Conservation (phyloP, 192 early-diverging fungal genomes). For the Umbelopsis ramanniana region DNA sequence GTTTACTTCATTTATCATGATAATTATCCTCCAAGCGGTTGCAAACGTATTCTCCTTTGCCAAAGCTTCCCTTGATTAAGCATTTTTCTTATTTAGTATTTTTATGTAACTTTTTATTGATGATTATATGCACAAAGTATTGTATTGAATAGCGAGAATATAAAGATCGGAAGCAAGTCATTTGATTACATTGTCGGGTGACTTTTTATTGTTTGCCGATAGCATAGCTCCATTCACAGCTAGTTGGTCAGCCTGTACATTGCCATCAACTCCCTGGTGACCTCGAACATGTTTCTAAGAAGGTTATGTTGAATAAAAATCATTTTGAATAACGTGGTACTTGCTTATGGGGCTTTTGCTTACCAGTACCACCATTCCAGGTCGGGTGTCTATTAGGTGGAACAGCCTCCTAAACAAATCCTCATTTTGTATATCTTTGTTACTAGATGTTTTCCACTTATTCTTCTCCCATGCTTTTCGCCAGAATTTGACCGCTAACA, state of each 20-base stretch:
- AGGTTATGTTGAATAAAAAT: conserved; percentile 25
- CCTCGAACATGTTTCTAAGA: conserved; percentile 64
- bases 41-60: conserved; percentile 8
- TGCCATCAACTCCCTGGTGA: conserved; percentile 73
- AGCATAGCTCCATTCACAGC: conserved; percentile 70
- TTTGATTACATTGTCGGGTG: neutral
- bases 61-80: neutral
- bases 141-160: neutral
- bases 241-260: conserved; percentile 80
- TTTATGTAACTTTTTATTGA: neutral
- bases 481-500: conserved; percentile 68
- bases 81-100: neutral
- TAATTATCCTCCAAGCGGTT: neutral
- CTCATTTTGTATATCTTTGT: conserved; percentile 70
- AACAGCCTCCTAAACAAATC: conserved; percentile 75
- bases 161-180: neutral
- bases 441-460: conserved; percentile 61
- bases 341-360: conserved; percentile 3
- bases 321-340: neutral
- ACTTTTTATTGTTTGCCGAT: neutral
- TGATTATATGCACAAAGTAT: neutral
- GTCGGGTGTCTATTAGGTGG: conserved; percentile 39
- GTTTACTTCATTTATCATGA: conserved; percentile 7
- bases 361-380: conserved; percentile 52
- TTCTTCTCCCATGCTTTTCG: conserved; percentile 71